phyloP scores from a whole-genome alignment of 202 grass and related monocot species.

The Alloteropsis angusta region DNA sequence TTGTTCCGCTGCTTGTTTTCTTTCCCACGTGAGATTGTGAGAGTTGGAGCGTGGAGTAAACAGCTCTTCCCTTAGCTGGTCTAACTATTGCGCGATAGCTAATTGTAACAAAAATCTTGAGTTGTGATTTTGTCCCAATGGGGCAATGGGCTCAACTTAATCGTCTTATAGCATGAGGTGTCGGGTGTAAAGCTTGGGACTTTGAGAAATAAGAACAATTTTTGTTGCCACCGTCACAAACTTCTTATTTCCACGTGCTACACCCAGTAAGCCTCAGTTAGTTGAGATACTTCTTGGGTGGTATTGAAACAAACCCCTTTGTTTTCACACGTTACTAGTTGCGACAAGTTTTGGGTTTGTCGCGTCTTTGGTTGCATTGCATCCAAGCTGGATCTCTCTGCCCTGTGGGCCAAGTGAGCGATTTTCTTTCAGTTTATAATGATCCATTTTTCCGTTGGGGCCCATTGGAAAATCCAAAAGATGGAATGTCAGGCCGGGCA shows the following conservation, averaged over 20 bases:
- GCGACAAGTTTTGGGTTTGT: neutral
- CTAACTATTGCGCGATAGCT: neutral
- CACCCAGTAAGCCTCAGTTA: neutral
- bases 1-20: neutral
- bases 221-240: neutral
- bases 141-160: neutral
- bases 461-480: conserved; percentile 7
- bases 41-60: neutral
- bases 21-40: neutral
- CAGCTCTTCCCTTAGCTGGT: neutral
- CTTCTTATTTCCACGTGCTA: neutral
- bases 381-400: conserved; percentile 7
- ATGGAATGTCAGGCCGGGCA: neutral
- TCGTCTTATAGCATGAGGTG: neutral
- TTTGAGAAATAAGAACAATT: neutral
- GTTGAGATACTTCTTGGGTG: neutral
- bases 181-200: neutral
- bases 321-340: neutral
- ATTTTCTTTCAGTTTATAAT: neutral
- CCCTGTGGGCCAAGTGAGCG: neutral
- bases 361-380: neutral
- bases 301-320: neutral
- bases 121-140: neutral
- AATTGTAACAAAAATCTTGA: neutral
- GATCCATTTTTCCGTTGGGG: neutral